phyloP scores from a whole-genome alignment of 2,329 filamentous ascomycete genomes.

The Paecilomyces fulvus region DNA sequence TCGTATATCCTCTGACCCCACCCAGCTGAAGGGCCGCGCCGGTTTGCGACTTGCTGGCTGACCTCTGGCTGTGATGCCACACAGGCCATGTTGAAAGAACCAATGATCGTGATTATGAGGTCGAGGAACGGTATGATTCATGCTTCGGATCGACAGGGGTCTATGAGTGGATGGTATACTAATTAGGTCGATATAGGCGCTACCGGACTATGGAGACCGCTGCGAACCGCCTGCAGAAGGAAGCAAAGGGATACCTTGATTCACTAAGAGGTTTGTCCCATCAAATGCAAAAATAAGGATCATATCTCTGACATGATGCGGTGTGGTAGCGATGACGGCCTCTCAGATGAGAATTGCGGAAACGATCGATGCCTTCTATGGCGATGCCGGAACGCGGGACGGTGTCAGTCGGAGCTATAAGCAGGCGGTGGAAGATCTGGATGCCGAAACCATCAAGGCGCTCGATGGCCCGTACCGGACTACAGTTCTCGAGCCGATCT shows the following conservation, averaged over 20 bases:
- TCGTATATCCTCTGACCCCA: conserved; percentile 21
- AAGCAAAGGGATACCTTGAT: conserved; percentile 96
- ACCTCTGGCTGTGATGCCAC: not conserved
- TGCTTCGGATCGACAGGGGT: not conserved
- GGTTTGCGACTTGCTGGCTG: not conserved
- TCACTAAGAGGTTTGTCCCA: conserved; percentile 67
- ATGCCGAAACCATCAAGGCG: conserved; percentile 97
- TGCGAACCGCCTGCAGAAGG: conserved; percentile 84
- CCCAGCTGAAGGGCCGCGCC: not conserved
- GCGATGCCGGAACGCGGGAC: conserved; percentile 87
- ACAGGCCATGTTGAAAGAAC: conserved; percentile 93
- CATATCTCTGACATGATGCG: not conserved
- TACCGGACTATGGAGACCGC: conserved; percentile 97
- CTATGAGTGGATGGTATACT: conserved; percentile 2
- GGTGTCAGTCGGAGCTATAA: conserved; percentile 96
- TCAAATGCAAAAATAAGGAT: not conserved
- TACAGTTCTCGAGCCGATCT: conserved; percentile 92
- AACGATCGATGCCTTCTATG: conserved; percentile 98
- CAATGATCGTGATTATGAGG: conserved; percentile 96
- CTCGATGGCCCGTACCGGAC: conserved; percentile 92
- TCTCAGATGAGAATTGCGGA: conserved; percentile 99
- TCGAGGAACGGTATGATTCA: conserved; percentile 67
- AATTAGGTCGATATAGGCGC: conserved; percentile 49
- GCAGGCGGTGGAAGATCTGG: conserved; percentile 93
- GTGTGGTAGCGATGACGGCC: conserved; percentile 79